Evolutionary conservation across 345 rosid species (phyloP), one percentile per base, ranked within the genome.

Genomic region (Bruguiera parviflora): DNA sequence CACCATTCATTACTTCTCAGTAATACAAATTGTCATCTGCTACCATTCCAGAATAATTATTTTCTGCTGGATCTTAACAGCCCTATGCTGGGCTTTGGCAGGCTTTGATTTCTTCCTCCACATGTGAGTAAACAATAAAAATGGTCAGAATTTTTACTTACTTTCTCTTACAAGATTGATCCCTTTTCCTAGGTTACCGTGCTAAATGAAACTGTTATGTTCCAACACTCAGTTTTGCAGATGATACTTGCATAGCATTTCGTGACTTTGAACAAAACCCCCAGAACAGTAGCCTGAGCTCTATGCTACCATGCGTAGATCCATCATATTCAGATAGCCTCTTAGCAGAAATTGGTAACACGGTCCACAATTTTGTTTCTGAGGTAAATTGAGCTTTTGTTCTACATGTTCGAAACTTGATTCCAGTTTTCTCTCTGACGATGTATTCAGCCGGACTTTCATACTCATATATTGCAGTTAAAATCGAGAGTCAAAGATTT

Each of bases 21-120:
- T 43, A 43, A 43, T 13, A 43, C 4, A 33, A 33, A 33, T 4
- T 13, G 49, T 43, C 9, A 0, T 43, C 29, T 31, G 25, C 47
- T 59, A n/a, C 35, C 18, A 49, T 74, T 81, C 63, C 84, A 90
- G 97, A 27, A 79, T 87, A 75, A 82, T 91, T 66, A 29, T 83
- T 65, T 35, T 81, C 37, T 88, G 85, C 80, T 91, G 97, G 97
- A 82, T 88, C 78, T 69, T 88, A 66, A 85, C 90, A 31, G 75
- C 87, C 46, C 25, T 87, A 28, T 75, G 66, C 64, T 91, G 94
- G 94, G 72, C 76, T 66, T 69, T 91, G 71, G 79, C 88, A 46
- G 97, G 94, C 63, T 70, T 80, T 2, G 90, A 88, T 82, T 85
- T 83, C 80, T 88, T 81, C 81, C 63, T 87, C 71, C 84, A 83